phyloP scores from a whole-genome alignment of 83 land plant species.

The Picea abies region DNA sequence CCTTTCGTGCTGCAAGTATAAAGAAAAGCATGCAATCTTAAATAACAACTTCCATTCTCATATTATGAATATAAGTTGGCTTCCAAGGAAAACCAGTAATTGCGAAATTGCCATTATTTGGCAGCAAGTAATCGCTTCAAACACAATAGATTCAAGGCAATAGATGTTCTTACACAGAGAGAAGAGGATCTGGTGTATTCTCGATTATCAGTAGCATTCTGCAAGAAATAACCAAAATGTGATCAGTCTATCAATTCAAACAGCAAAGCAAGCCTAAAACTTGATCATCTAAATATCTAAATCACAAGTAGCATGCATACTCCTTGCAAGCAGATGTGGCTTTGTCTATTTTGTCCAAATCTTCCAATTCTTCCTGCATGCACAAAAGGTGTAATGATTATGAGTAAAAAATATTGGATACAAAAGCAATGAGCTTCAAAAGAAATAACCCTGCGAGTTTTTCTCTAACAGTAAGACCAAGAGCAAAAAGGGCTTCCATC shows the following conservation, averaged over 20 bases:
- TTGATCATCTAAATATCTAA: not conserved
- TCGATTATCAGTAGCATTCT: slow-evolving; percentile 41
- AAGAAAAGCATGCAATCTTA: slow-evolving; percentile 7
- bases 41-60: not conserved
- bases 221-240: slow-evolving; percentile 1
- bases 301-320: slow-evolving; percentile 29
- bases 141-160: too few relatives aligned
- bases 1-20: slow-evolving; percentile 49
- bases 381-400: not conserved
- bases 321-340: slow-evolving; percentile 52
- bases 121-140: not conserved
- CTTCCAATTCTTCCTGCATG: slow-evolving; percentile 51
- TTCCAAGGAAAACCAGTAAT: not conserved
- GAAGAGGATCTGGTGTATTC: slow-evolving; percentile 52
- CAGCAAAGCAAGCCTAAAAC: not conserved
- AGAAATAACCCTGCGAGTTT: not conserved
- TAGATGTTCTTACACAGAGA: slow-evolving; percentile 31
- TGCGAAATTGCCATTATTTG: not conserved
- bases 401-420: not conserved
- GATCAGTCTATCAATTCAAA: not conserved
- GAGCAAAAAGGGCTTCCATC: not conserved
- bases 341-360: slow-evolving; percentile 44
- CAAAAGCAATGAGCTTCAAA: not conserved
- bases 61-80: not conserved
- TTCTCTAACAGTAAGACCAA: not conserved